Evolutionary conservation across 1,139 yeast genomes (phyloP).

Genomic region (Blastobotrys elegans): DNA sequence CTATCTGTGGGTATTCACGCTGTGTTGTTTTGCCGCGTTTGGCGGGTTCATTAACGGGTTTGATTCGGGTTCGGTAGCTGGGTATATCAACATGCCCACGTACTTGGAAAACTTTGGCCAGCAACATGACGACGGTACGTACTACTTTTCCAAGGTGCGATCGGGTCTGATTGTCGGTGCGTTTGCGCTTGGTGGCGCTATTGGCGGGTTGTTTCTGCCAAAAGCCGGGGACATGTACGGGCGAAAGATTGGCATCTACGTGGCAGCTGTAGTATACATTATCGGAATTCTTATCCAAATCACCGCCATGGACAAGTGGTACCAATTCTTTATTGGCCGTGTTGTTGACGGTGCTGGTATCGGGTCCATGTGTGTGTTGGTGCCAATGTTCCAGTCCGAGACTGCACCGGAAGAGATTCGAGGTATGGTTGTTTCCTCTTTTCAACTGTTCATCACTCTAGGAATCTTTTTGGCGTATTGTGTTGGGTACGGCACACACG

Average conservation of each 20-base stretch:
- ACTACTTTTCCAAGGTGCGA: conserved; percentile 40
- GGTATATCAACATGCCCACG: conserved; percentile 66
- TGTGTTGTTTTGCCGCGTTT: conserved; percentile 23
- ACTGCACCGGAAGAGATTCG: conserved; percentile 3
- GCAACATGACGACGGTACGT: conserved; percentile 21
- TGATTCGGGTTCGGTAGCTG: conserved; percentile 59
- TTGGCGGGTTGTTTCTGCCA: conserved; percentile 48
- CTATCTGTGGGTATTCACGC: conserved; percentile 16
- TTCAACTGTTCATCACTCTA: conserved; percentile 1
- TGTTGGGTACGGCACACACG: neutral
- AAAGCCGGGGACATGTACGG: conserved; percentile 30
- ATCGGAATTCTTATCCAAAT: neutral
- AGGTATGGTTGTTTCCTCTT: conserved; percentile 1
- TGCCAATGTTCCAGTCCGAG: conserved; percentile 6
- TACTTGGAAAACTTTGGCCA: conserved; percentile 51
- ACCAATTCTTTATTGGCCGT: conserved; percentile 26
- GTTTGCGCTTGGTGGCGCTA: conserved; percentile 51
- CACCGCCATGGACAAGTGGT: conserved; percentile 38
- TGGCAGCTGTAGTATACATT: neutral
- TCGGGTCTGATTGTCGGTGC: conserved; percentile 49
- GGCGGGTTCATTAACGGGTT: conserved; percentile 45
- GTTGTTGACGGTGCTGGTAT: neutral
- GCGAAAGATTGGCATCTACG: neutral
- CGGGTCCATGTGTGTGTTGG: neutral
- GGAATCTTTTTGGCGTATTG: neutral